These are phyloP conservation scores for Starmerella sirachaensis DNA, from an alignment of 805 yeast genomes.

Conservation along the genomic window DNA sequence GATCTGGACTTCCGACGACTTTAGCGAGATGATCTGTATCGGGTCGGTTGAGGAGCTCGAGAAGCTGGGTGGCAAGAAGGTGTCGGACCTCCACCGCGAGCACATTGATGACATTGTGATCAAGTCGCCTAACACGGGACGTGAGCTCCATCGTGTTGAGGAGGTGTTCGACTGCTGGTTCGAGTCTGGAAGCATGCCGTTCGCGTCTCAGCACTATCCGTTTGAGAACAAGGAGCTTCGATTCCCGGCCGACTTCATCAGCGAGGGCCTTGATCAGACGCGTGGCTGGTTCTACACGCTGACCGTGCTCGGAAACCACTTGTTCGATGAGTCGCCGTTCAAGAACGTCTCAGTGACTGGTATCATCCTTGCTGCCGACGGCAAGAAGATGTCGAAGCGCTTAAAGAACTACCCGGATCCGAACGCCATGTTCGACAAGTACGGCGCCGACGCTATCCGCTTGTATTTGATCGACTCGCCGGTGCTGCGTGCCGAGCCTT, in stretches of 20 bases:
- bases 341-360: conserved; percentile 93
- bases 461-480: conserved; percentile 95
- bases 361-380: conserved; percentile 93
- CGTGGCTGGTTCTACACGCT: conserved; percentile 99
- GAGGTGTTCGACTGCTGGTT: conserved; percentile 99
- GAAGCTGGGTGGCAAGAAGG: conserved; percentile 68
- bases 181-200: conserved; percentile 99
- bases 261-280: conserved; percentile 98
- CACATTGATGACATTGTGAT: conserved; percentile 81
- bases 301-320: conserved; percentile 87
- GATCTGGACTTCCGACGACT: conserved; percentile 91
- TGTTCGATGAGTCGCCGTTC: conserved; percentile 86
- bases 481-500: conserved; percentile 88
- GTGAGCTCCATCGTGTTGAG: conserved; percentile 75
- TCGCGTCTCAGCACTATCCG: conserved; percentile 93
- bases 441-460: conserved; percentile 97
- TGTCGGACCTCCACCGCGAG: conserved; percentile 91
- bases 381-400: conserved; percentile 98
- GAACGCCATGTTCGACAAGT: conserved; percentile 59
- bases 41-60: conserved; percentile 83
- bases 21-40: conserved; percentile 81
- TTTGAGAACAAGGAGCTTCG: conserved; percentile 69
- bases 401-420: conserved; percentile 98
- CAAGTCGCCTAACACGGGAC: conserved; percentile 84
- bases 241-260: conserved; percentile 95